Evolutionary conservation across 495 filamentous ascomycete genomes (phyloP).

Genomic region (Pyronema omphalodes): DNA sequence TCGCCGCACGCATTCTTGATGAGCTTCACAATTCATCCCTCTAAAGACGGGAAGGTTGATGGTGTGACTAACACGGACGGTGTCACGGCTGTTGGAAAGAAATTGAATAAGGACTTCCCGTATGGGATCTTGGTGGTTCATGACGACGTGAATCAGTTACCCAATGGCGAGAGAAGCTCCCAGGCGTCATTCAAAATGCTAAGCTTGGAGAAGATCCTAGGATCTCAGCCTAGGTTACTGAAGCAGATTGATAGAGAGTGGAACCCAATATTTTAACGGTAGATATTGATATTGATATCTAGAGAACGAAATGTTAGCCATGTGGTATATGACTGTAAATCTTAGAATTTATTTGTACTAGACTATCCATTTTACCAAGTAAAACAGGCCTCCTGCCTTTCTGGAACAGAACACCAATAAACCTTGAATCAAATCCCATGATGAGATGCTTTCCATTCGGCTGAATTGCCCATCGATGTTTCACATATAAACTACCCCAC

Average conservation of each 20-base stretch:
- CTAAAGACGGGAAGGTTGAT: conserved; percentile 15
- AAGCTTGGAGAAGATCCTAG: conserved; percentile 20
- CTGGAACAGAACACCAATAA: too few relatives aligned
- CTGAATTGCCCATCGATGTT: too few relatives aligned
- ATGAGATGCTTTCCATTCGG: too few relatives aligned
- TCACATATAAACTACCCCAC: too few relatives aligned
- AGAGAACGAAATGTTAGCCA: too few relatives aligned
- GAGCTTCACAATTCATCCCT: conserved; percentile 20
- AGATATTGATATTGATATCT: too few relatives aligned
- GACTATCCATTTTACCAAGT: too few relatives aligned
- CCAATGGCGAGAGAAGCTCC: conserved; percentile 19
- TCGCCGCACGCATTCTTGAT: conserved; percentile 24
- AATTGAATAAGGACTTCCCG: conserved; percentile 19
- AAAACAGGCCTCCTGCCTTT: too few relatives aligned
- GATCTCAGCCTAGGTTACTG: background rate
- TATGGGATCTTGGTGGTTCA: conserved; percentile 24
- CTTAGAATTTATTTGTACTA: too few relatives aligned
- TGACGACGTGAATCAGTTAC: conserved; percentile 26
- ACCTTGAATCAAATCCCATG: too few relatives aligned
- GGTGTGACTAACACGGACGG: conserved; percentile 27
- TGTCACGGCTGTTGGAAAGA: conserved; percentile 22
- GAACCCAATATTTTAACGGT: background rate
- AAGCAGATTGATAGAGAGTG: background rate
- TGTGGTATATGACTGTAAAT: too few relatives aligned
- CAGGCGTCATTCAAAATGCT: conserved; percentile 25